These are phyloP conservation scores for Quercus tomentella DNA, from an alignment of 331 rosid species.

Conservation along the genomic window DNA sequence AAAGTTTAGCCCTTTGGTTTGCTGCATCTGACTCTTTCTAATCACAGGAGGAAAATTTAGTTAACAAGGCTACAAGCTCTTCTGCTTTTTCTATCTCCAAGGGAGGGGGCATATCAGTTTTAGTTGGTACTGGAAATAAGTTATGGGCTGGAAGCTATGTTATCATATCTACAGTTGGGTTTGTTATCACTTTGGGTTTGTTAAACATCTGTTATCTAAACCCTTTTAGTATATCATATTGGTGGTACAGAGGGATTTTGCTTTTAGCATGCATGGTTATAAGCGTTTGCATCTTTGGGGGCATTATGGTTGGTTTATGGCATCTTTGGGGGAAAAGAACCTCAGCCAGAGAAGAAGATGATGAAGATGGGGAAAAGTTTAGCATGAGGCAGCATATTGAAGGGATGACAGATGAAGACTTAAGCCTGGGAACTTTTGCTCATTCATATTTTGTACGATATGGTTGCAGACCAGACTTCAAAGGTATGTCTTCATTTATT, in stretches of 20 bases:
- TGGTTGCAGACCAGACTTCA: conserved; percentile 85
- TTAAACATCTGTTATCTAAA: conserved; percentile 57
- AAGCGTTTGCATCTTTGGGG: conserved; percentile 70
- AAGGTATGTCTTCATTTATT: conserved; percentile 38
- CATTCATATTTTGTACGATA: conserved; percentile 34
- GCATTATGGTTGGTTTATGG: conserved; percentile 65
- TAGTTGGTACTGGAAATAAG: conserved; percentile 85
- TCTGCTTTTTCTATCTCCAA: conserved; percentile 45
- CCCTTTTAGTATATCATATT: conserved; percentile 42
- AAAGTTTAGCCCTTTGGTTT: neutral
- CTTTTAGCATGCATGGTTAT: conserved; percentile 59
- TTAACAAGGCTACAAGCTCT: conserved; percentile 29
- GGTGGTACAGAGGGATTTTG: conserved; percentile 94
- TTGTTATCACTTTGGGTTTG: conserved; percentile 46
- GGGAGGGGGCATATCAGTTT: conserved; percentile 49
- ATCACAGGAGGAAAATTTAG: conserved; percentile 71
- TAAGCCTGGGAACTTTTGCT: conserved; percentile 18
- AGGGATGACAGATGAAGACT: conserved; percentile 22
- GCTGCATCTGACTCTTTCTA: conserved; percentile 15
- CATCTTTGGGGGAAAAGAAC: conserved; percentile 55
- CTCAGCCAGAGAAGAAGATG: conserved; percentile 17
- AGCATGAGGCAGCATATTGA: conserved; percentile 22
- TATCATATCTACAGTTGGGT: conserved; percentile 58
- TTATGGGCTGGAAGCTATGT: conserved; percentile 80
- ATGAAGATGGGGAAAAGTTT: conserved; percentile 10